Base-by-base conservation (phyloP, 2,329 filamentous ascomycete species). In the Chaetomiaceae sp. region DNA sequence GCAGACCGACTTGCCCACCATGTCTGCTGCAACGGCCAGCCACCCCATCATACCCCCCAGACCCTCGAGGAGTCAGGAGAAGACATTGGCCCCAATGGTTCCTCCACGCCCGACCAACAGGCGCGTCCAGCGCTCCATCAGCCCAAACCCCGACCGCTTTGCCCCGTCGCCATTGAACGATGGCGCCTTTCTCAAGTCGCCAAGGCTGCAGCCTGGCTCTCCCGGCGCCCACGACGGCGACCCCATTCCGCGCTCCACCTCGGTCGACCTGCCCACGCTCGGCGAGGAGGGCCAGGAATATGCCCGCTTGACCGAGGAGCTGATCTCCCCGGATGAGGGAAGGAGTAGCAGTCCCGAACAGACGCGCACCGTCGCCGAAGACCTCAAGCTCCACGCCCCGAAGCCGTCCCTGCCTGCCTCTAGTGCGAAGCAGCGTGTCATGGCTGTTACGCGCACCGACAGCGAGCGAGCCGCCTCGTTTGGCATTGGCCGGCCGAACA, bases 281-380 rank as follows among this genome's bases (percentile, higher is more conserved):
- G 91, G 91, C 48, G 83, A 96, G 62, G 91, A 96, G 69, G 91
- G 91, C 52, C 81, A 75, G 56, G 91, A 96, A 69, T 96, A 96
- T 68, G 87, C 80, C 42, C 84, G 64, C 18, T 63, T 75, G 27
- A 60, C 72, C 27, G 70, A 73, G n/a, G 74, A 76, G 51, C 54
- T 67, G 34, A 68, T 62, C 56, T 61, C 65, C 30, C 60, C 71
- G 56, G 68, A 76, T 60, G 61, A 63, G 51, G 48, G 52, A 55
- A 5, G 9, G 6, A 63, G 53, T 50, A 63, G 66, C 27, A 75
- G 78, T 5, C 81, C 84, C 9, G 76, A 85, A 58, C 84, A 93
- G 64, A 90, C 84, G 17, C 81, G 86, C 60, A 88, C 83, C 57
- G 74, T 95, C 46, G 84, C 79, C 55, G 81, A 84, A 47, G 87